Evolutionary conservation across 164 flowering plant species (phyloP).

Genomic region (Echeveria elegans): DNA sequence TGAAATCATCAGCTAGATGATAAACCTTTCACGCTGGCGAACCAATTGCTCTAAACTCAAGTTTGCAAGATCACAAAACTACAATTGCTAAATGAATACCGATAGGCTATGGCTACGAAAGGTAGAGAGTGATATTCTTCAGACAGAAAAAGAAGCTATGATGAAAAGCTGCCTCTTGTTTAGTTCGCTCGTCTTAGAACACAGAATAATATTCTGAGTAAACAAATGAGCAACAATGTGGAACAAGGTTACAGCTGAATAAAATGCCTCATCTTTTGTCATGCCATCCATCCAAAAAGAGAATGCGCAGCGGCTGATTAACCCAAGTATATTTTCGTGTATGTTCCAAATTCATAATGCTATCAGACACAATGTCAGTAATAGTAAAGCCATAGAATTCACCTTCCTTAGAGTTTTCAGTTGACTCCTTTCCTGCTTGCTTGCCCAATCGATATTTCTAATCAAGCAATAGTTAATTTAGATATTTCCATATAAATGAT

Average conservation of each 20-base stretch:
- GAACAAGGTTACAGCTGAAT: background rate
- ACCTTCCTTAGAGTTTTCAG: constrained; percentile 88
- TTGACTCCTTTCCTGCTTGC: constrained; percentile 74
- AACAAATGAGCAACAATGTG: background rate
- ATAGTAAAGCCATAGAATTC: constrained; percentile 8
- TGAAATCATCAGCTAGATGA: background rate
- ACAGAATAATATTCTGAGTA: background rate
- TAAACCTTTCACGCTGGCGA: background rate
- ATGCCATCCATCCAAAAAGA: background rate
- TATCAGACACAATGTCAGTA: background rate
- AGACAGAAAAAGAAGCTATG: background rate
- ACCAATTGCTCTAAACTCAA: background rate
- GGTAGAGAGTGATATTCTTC: background rate
- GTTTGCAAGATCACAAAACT: background rate
- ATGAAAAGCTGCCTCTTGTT: background rate
- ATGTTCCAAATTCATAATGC: background rate
- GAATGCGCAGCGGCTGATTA: background rate
- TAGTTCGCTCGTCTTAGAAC: background rate
- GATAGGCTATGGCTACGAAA: background rate
- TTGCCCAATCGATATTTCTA: constrained; percentile 94
- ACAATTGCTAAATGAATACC: background rate
- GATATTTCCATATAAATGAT: background rate
- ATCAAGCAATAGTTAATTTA: constrained; percentile 11
- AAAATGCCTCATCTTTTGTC: background rate
- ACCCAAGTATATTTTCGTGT: background rate